phyloP scores from a whole-genome alignment of 768 basidiomycete species.

The Lepiota brunneoincarnata region DNA sequence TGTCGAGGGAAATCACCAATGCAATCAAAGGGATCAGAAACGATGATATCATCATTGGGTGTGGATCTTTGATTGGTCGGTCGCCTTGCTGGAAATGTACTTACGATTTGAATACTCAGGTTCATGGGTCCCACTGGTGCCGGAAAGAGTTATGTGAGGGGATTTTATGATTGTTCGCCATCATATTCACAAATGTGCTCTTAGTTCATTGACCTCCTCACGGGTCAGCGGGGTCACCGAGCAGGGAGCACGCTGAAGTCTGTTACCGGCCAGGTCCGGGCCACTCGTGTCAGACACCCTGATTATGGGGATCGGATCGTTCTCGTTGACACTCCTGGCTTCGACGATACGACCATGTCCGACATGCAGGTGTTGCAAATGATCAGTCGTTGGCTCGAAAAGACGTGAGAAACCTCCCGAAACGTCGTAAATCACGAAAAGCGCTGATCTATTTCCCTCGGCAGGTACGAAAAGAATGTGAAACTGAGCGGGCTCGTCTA shows the following conservation, averaged over 20 bases:
- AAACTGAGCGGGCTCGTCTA: constrained; percentile 14
- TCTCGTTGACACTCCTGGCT: constrained; percentile 37
- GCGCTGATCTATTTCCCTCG: background rate
- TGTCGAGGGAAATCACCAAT: background rate
- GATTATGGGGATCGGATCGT: constrained; percentile 20
- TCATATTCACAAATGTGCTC: background rate
- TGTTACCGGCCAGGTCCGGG: constrained; percentile 33
- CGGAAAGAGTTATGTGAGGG: constrained; percentile 23
- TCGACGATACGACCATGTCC: constrained; percentile 30
- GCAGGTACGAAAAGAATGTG: constrained; percentile 12
- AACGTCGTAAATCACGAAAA: background rate
- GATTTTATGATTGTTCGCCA: background rate
- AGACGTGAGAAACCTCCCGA: constrained; percentile 6
- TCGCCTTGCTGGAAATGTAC: background rate
- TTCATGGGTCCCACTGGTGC: constrained; percentile 25
- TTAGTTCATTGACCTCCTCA: constrained; percentile 25
- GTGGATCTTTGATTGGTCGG: constrained; percentile 3
- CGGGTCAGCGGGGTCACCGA: constrained; percentile 11
- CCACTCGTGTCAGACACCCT: constrained; percentile 23
- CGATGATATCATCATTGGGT: constrained; percentile 25
- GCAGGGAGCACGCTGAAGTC: constrained; percentile 27
- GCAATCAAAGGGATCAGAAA: constrained; percentile 8
- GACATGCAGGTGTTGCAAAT: constrained; percentile 13
- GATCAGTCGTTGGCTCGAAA: constrained; percentile 15
- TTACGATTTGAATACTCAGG: constrained; percentile 9